These are phyloP conservation scores for Chrysochromulina tobinii DNA, from an alignment of 78 protist genomes.

Conservation along the genomic window DNA sequence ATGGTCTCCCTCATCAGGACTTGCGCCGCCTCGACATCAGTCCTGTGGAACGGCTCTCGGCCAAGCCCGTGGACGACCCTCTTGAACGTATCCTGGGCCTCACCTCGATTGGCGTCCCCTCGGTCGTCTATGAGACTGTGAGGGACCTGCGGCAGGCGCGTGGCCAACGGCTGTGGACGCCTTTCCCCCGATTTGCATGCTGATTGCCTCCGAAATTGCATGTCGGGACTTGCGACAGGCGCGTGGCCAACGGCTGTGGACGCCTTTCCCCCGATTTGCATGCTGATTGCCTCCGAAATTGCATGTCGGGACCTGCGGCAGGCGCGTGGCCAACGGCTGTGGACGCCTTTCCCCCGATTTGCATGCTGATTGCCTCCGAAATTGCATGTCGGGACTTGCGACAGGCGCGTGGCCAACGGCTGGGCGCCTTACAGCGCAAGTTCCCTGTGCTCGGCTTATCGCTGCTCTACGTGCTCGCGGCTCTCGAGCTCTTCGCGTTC, in stretches of 20 bases:
- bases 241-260: too few relatives aligned
- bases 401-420: conserved; percentile 25
- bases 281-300: too few relatives aligned
- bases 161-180: too few relatives aligned
- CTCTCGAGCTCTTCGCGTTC: conserved; percentile 18
- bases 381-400: too few relatives aligned
- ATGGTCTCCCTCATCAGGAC: neutral
- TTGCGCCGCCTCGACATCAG: conserved; percentile 33
- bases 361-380: too few relatives aligned
- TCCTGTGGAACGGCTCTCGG: neutral
- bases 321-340: too few relatives aligned
- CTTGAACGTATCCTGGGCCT: conserved; percentile 19
- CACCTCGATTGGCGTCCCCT: conserved; percentile 32
- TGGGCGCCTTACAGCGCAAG: conserved; percentile 41
- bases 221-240: too few relatives aligned
- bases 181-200: too few relatives aligned
- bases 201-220: too few relatives aligned
- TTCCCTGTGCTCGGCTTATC: conserved; percentile 14
- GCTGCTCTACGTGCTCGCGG: conserved; percentile 30
- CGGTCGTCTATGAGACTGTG: conserved; percentile 35
- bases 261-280: too few relatives aligned
- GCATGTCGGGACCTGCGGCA: too few relatives aligned
- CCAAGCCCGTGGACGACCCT: conserved; percentile 14
- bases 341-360: too few relatives aligned
- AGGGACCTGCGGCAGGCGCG: conserved; percentile 34